Base-by-base conservation (phyloP, 805 yeast species). In the Wickerhamomyces bisporus region DNA sequence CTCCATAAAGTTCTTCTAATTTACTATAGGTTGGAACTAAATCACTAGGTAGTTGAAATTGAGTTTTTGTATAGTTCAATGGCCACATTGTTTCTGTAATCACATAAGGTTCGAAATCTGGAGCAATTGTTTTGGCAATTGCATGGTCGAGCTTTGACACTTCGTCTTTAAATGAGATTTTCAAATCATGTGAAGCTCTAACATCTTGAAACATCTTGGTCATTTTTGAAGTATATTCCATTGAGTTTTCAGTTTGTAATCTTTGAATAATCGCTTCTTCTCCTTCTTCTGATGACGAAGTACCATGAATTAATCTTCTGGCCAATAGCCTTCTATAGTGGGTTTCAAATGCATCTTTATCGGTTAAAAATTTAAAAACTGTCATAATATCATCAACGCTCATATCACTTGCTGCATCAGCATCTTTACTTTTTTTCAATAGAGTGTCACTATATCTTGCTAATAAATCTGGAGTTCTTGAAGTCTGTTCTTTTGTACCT, bases 171-270 rank as follows among this genome's bases (percentile, higher is more conserved):
- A 81, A 80, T 35, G 66, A 61, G n/a, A 55, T 46, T 50, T 79
- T 84, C 55, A 93, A 69, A 39, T 86, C 91, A 44, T 77, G 77
- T 0, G 96, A 86, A 3, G 91, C 75, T 50, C 83, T 76, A 70
- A 93, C 86, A 63, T 93, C 98, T 58, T 83, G 85, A 60, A 93
- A 89, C 99, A 93, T 93, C 52, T 88, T 86, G 17, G 95, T 85
- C 61, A 93, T 85, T 60, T 89, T 91, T 38, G 86, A 81, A 1
- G 98, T 89, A 60, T 91, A 93, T 56, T 93, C 98, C 57, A 81
- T 71, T 15, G 95, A 87, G 61, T 93, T 91, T 43, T 84, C 95
- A 41, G 84, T 83, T 58, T 88, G 94, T 48, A 93, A 72, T 52
- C 85, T 77, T 52, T 87, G 86, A 44, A 93, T 86, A 45, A 93